Evolutionary conservation across 257 asterid genomes (phyloP), one percentile per base, ranked within the genome.

Genomic region (Nicotiana otophora): DNA sequence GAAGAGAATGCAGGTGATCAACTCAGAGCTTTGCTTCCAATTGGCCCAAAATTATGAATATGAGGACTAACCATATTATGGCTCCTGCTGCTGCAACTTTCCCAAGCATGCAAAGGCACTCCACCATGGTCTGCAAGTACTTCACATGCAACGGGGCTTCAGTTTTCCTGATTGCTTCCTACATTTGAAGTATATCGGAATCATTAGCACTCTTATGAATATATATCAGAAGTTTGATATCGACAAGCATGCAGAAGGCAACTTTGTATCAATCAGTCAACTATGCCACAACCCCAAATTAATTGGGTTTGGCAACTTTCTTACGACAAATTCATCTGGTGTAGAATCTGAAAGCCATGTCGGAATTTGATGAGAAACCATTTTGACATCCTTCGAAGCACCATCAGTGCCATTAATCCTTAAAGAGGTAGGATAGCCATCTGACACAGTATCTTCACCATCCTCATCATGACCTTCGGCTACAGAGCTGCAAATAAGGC

Each of bases 1-100:
- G 36, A 48, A 46, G 62, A 74, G 20, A 46, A 72, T 39, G 60
- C 53, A 54, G 3, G 23, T 26, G 34, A 74, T 74, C 80, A 20
- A 34, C 74, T 77, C 39, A 63, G 75, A 82, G n/a, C 82, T 54
- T 23, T 34, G 55, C 53, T 36, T 83, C 70, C 8, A 31, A 62
- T 20, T 51, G 75, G 74, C 33, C 80, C 65, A 74, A 78, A 55
- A 65, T 51, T 62, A 77, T 57, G 85, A 83, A 85, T 75, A 72
- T 84, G 82, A 86, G 77, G 81, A 75, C 95, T n/a, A 91, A 96
- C 99, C 98, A 91, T 89, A 96, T 91, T 68, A 96, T 91, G 85
- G 99, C 95, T 87, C 99, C 99, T 69, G 98, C 98, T 82, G 97
- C 98, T 83, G 98, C 98, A 88, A 96, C 98, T 92, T 96, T 96